A percentile compares a stretch with the other conserved stretches of the same genome.
Evolutionary conservation across 371 early-diverging fungal species (phyloP).

Genomic region (Entomophthora muscae): DNA sequence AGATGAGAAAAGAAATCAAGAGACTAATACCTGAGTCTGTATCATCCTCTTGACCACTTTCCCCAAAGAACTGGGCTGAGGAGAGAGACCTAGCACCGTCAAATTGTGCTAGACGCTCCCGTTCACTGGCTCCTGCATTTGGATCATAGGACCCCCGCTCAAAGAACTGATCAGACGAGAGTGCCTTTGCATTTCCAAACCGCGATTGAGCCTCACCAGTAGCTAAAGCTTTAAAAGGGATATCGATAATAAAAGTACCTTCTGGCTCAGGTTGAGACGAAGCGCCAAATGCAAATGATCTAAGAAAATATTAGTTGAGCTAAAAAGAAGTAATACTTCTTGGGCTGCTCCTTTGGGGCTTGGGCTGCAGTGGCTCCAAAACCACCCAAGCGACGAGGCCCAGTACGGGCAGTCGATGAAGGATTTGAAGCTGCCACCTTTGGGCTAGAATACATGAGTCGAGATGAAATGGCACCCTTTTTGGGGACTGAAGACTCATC

Average conservation of each 20-base stretch:
- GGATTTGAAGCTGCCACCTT: not conserved
- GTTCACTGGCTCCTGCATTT: conserved; percentile 37
- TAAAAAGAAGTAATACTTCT: not conserved
- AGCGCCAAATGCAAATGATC: not conserved
- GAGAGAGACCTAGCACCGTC: conserved; percentile 55
- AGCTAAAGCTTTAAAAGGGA: no score
- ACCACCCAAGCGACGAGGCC: not conserved
- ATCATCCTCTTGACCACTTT: conserved; percentile 44
- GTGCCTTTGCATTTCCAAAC: conserved; percentile 61
- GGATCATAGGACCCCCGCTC: conserved; percentile 52
- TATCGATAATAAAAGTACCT: not conserved
- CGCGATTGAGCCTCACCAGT: conserved; percentile 30
- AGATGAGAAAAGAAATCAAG: not conserved
- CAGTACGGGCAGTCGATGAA: not conserved
- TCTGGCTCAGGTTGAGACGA: not conserved
- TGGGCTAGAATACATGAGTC: conserved; percentile 1
- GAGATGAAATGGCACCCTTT: conserved; percentile 1
- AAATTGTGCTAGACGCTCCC: conserved; percentile 45
- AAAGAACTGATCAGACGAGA: conserved; percentile 83
- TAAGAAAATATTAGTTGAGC: not conserved
- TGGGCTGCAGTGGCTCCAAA: conserved; percentile 13
- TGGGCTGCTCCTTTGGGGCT: not conserved
- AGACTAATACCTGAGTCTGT: conserved; percentile 44
- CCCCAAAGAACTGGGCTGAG: conserved; percentile 63
- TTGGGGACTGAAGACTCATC: not conserved